Evolutionary conservation across 768 basidiomycete genomes (phyloP), one percentile per base, ranked within the genome.

Genomic region (Amanita jacksonii): DNA sequence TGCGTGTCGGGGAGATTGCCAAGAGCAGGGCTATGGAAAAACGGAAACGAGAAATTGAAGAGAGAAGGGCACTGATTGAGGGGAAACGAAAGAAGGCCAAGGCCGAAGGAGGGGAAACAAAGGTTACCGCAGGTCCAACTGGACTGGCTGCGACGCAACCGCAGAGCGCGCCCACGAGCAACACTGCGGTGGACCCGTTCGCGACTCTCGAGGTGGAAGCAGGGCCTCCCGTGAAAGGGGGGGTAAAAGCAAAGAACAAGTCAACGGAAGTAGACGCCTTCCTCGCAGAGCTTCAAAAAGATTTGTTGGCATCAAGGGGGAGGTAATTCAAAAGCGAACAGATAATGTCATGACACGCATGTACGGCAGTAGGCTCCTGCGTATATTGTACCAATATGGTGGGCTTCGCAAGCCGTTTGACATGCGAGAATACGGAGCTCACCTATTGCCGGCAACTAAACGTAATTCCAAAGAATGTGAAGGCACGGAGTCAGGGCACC

Each of bases 1-100:
- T 88, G 80, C 69, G 64, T 12, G 68, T 66, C 25, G 62, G 54
- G 4, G 59, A 56, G 44, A 53, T 59, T 22, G 31, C 50, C 22
- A 65, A 62, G 54, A 81, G 79, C 54, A 63, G 77, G 44, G 77
- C 79, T 15, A 67, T 74, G 68, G 79, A 81, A 61, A 87, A 86
- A 62, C 67, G 84, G 54, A 84, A 82, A 58, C 66, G 79, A 47
- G 81, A 86, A 45, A 51, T 85, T 1, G 85, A 85, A 56, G 81
- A 85, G 54, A 65, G 85, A 52, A 62, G 72, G 43, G 68, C 69
- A 51, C 30, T 76, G 48, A 51, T 87, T 18, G 80, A 83, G 35
- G 81, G 79, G 19, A 85, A 85, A 61, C 69, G 82, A 49, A 68
- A 68, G 52, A 88, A 85, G 60, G 52, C 64, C 32, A 64, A 22